A percentile compares a stretch with the other conserved stretches of the same genome.
Conservation (phyloP, 1,284 basidiomycete species). For the Lentinula novae-zelandiae region DNA sequence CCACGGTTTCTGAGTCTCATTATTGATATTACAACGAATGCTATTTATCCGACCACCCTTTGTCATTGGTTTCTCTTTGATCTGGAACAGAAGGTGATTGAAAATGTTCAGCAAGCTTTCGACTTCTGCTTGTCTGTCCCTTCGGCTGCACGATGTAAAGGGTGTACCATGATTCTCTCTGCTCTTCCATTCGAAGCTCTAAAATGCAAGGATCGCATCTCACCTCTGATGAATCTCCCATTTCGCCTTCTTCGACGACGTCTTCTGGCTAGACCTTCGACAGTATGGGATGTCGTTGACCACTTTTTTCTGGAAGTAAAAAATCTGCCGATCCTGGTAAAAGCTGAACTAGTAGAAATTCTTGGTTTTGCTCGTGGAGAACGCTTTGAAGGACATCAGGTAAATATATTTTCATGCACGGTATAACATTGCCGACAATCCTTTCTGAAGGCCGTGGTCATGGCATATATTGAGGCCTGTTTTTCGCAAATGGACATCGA, state of each 20-base stretch:
- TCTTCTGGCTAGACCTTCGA: slow-evolving; percentile 21
- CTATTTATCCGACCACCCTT: slow-evolving; percentile 36
- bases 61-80: slow-evolving; percentile 48
- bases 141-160: slow-evolving; percentile 35
- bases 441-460: neutral
- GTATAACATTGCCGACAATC: neutral
- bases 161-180: slow-evolving; percentile 37
- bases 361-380: slow-evolving; percentile 22
- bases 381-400: neutral
- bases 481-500: neutral
- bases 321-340: slow-evolving; percentile 3
- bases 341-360: slow-evolving; percentile 19
- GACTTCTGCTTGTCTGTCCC: slow-evolving; percentile 40
- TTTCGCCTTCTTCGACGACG: slow-evolving; percentile 30
- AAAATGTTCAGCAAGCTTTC: slow-evolving; percentile 38
- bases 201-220: neutral
- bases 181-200: slow-evolving; percentile 11
- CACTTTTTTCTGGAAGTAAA: slow-evolving; percentile 17
- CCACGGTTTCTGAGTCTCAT: slow-evolving; percentile 43
- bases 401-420: neutral
- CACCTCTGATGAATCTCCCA: slow-evolving; percentile 19
- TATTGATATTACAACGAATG: slow-evolving; percentile 38
- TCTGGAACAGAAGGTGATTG: slow-evolving; percentile 35
- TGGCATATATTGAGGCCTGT: neutral
- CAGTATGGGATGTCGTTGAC: slow-evolving; percentile 23